These are phyloP conservation scores for Phytopythium chamaehyphon DNA, from an alignment of 352 stramenopile genomes.

Conservation along the genomic window DNA sequence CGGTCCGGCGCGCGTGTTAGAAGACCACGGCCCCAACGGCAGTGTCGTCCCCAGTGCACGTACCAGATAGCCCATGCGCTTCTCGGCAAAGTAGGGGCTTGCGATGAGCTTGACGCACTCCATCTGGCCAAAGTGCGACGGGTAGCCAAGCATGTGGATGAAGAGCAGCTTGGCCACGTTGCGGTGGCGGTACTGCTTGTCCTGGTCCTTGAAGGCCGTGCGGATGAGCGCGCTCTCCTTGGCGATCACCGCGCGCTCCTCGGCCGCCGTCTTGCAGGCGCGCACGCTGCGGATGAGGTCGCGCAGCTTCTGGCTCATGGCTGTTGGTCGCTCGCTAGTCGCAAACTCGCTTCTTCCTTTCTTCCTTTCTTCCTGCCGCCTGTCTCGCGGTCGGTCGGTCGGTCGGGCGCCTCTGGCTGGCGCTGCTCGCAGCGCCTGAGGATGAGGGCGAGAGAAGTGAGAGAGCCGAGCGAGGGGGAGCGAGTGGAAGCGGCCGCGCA, in stretches of 20 bases:
- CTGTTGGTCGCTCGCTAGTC: too few species aligned
- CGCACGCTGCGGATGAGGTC: slow-evolving; percentile 98
- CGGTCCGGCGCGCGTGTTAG: neutral
- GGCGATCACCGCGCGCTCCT: slow-evolving; percentile 98
- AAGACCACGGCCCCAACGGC: neutral
- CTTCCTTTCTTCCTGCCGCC: too few species aligned
- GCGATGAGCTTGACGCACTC: slow-evolving; percentile 99
- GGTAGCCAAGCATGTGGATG: slow-evolving; percentile 99
- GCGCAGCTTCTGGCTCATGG: slow-evolving; percentile 97
- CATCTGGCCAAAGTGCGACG: slow-evolving; percentile 99
- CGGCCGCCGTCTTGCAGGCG: slow-evolving; percentile 97
- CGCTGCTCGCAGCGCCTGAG: too few species aligned
- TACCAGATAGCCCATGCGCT: slow-evolving; percentile 98
- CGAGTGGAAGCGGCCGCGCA: too few species aligned
- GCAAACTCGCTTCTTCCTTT: too few species aligned
- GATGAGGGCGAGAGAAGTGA: too few species aligned
- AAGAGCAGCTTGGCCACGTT: slow-evolving; percentile 99
- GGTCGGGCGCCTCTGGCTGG: too few species aligned
- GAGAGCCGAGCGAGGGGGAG: too few species aligned
- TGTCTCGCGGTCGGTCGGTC: too few species aligned
- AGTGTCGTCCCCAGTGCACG: neutral
- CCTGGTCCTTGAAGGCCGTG: slow-evolving; percentile 98
- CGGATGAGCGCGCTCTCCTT: slow-evolving; percentile 99
- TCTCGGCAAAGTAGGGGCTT: slow-evolving; percentile 98
- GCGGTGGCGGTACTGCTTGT: slow-evolving; percentile 95